These are phyloP conservation scores for Boletellus sp. DNA, from an alignment of 1,284 basidiomycete species.

Conservation along the genomic window DNA sequence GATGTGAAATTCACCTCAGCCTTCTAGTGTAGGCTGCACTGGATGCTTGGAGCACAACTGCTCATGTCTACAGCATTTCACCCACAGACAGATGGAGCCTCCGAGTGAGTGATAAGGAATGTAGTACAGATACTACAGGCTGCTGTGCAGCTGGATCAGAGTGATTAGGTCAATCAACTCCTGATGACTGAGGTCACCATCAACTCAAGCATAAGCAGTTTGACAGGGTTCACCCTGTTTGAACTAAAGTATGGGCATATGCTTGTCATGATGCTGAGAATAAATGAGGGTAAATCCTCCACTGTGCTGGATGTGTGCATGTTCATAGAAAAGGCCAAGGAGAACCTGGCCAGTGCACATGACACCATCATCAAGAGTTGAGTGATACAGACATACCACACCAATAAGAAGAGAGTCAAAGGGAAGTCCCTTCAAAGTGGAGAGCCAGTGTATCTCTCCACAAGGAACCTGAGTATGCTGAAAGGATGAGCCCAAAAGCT, in stretches of 20 bases:
- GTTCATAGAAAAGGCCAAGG: neutral
- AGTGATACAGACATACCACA: neutral
- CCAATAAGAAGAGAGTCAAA: neutral
- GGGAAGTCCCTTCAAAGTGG: neutral
- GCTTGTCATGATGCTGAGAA: neutral
- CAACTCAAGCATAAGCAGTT: neutral
- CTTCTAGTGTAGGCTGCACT: neutral
- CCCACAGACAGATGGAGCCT: conserved; percentile 38
- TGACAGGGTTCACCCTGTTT: neutral
- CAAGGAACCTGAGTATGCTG: neutral
- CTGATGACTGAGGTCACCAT: neutral
- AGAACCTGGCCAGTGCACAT: neutral
- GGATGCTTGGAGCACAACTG: conserved; percentile 20
- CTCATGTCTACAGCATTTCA: conserved; percentile 36
- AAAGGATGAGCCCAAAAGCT: neutral
- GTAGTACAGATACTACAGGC: neutral
- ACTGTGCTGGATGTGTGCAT: neutral
- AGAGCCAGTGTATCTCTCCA: neutral
- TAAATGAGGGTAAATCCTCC: neutral
- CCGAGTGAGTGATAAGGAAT: conserved; percentile 25
- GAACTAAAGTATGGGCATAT: neutral
- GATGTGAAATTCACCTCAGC: conserved; percentile 7
- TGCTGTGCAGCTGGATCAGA: neutral
- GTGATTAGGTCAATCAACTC: neutral
- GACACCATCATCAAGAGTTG: neutral